A percentile compares a stretch with the other conserved stretches of the same genome.
Evolutionary conservation across 352 stramenopile species (phyloP).

Genomic region (Pythium vanterpoolii): DNA sequence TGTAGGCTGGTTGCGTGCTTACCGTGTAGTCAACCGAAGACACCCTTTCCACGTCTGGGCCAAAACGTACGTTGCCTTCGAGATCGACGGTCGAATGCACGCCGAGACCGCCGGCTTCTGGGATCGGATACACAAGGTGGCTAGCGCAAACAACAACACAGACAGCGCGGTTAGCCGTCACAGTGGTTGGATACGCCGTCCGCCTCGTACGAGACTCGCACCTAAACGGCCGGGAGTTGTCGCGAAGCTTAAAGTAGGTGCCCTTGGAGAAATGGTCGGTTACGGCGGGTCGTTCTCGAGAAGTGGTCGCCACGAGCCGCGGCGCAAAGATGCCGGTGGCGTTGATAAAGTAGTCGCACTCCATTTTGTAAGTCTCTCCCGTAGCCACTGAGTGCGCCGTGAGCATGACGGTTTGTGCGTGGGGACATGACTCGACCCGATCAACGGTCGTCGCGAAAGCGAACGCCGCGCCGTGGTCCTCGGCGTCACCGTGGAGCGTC

Average conservation of each 20-base stretch:
- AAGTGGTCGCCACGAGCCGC: conserved; percentile 23
- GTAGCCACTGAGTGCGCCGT: conserved; percentile 27
- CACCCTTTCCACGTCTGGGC: conserved; percentile 96
- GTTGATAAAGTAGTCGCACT: conserved; percentile 93
- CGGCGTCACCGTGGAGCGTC: conserved; percentile 88
- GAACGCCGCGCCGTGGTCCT: conserved; percentile 83
- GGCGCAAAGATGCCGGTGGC: conserved; percentile 85
- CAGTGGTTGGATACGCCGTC: neutral
- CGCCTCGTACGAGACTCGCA: conserved; percentile 10
- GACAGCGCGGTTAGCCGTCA: neutral
- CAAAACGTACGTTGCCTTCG: conserved; percentile 91
- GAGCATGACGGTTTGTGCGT: conserved; percentile 3
- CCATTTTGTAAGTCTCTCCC: conserved; percentile 57
- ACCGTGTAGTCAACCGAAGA: conserved; percentile 78
- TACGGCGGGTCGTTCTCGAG: conserved; percentile 26
- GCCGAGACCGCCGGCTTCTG: conserved; percentile 92
- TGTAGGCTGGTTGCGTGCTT: neutral
- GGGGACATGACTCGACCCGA: conserved; percentile 29
- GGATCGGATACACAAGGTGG: conserved; percentile 95
- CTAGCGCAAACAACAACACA: conserved; percentile 19
- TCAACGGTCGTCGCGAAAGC: conserved; percentile 67
- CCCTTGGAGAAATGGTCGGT: conserved; percentile 91
- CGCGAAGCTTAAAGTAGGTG: conserved; percentile 92
- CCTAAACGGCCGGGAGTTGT: conserved; percentile 54
- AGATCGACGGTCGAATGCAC: conserved; percentile 96